Base-by-base conservation (phyloP, 2,329 filamentous ascomycete genomes). In the Thelonectria discophora region DNA sequence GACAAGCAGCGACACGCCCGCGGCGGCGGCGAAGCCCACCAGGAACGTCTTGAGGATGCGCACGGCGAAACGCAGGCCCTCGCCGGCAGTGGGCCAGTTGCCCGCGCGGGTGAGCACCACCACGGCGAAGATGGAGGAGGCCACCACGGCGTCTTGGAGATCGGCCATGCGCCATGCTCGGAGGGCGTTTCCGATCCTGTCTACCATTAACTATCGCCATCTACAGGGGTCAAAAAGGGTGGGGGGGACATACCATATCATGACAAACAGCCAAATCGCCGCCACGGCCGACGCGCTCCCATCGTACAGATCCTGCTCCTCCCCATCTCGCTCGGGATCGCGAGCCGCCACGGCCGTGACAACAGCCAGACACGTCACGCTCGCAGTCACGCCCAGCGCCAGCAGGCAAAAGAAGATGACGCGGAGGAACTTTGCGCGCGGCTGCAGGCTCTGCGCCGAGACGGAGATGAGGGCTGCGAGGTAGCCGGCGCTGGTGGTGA, bases 401-500 rank as follows among this genome's bases (percentile, higher is more conserved):
- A 63, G 46, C 2, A 63, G 57, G 13, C 53, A 60, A 27, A 61
- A 63, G 39, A 57, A 60, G 48, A 63, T 60, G 39, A 58, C 58
- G 30, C 61, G 60, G 48, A 63, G 42, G n/a, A 60, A 63, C 18
- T 61, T 63, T 15, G 57, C 61, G 1, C 61, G 61, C 5, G 61
- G 61, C 10, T 55, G 58, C 15, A 62, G 49, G n/a, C 59, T 58
- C 21, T 62, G 59, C 3, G 59, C 59, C 11, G 59, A 58, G 17
- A 62, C 59, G n/a, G 59, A 34, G 34, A 62, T 62, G 7, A 62
- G 45, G 15, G 59, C 55, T 20, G 59, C 54, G 37, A 62, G 20
- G 39, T 62, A 62, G n/a, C 59, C 59, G 1, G 49, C 54, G 5
- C 54, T 62, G 10, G 55, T 54, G 43, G 59, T 62, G 27, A 62